These are phyloP conservation scores for Lachnellula cervina DNA, from an alignment of 2,329 filamentous ascomycete genomes.

Conservation along the genomic window DNA sequence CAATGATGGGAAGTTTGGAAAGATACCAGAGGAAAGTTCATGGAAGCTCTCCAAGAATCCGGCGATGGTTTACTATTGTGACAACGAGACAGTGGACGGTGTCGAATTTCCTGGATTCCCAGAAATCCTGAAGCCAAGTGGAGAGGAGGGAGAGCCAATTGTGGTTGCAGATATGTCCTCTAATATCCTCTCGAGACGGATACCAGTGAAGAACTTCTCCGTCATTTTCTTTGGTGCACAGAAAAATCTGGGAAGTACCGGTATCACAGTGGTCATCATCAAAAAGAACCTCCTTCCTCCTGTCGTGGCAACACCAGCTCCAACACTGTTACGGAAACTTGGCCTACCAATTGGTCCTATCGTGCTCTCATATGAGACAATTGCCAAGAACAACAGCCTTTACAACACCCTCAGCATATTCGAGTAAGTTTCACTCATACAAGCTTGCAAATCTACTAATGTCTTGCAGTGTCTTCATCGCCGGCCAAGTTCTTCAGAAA, in stretches of 20 bases:
- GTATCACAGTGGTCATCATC: slow-evolving; percentile 81
- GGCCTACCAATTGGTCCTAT: slow-evolving; percentile 73
- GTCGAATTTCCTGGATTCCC: slow-evolving; percentile 82
- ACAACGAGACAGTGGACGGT: slow-evolving; percentile 92
- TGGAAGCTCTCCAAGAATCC: slow-evolving; percentile 69
- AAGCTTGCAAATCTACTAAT: slow-evolving; percentile 5
- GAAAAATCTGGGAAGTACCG: slow-evolving; percentile 86
- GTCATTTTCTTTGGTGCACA: slow-evolving; percentile 90
- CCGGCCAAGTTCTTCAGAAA: slow-evolving; percentile 79
- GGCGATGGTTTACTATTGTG: slow-evolving; percentile 77
- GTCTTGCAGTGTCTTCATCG: slow-evolving; percentile 67
- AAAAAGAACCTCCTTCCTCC: slow-evolving; percentile 76
- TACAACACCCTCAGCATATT: slow-evolving; percentile 97
- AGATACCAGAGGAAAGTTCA: slow-evolving; percentile 68
- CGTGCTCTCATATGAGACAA: slow-evolving; percentile 75
- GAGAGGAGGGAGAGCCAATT: slow-evolving; percentile 61
- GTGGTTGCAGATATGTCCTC: slow-evolving; percentile 92
- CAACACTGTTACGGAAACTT: slow-evolving; percentile 66
- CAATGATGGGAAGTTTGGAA: slow-evolving; percentile 79
- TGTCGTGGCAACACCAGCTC: slow-evolving; percentile 56
- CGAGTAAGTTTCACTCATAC: slow-evolving; percentile 42
- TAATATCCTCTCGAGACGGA: slow-evolving; percentile 79
- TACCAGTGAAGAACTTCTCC: slow-evolving; percentile 75
- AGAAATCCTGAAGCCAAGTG: slow-evolving; percentile 50
- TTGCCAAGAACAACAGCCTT: slow-evolving; percentile 88